Conservation (phyloP, 352 stramenopile genomes). For the Halophytophthora batemanensis region DNA sequence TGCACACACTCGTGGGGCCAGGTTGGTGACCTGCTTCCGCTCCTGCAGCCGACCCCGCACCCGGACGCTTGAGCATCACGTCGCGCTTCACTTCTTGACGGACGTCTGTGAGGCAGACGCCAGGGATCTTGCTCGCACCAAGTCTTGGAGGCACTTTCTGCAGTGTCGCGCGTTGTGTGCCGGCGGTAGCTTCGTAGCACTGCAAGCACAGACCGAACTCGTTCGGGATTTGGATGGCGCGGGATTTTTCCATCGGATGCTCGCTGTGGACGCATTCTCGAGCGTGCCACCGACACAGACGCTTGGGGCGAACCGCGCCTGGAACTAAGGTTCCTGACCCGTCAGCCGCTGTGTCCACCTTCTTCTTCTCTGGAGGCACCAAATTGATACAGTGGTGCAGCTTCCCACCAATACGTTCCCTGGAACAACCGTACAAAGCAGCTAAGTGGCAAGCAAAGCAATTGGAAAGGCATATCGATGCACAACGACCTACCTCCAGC, state of each 20-base stretch:
- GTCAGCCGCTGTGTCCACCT: not conserved
- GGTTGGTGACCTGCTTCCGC: constrained; percentile 6
- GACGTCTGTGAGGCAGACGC: constrained; percentile 28
- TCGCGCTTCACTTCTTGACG: constrained; percentile 14
- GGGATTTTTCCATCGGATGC: constrained; percentile 46
- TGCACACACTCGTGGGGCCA: constrained; percentile 27
- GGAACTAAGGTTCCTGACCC: not conserved
- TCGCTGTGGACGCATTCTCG: constrained; percentile 38
- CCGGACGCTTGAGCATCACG: constrained; percentile 17
- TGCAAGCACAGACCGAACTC: constrained; percentile 48
- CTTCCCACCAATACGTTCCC: constrained; percentile 43
- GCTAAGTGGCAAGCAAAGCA: not conserved
- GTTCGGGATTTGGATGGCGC: constrained; percentile 60
- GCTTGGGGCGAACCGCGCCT: constrained; percentile 4
- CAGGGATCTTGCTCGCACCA: constrained; percentile 34
- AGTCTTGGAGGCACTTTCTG: constrained; percentile 47
- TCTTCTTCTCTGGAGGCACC: constrained; percentile 16
- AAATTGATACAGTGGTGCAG: constrained; percentile 53
- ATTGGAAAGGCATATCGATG: not conserved
- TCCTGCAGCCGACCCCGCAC: not conserved
- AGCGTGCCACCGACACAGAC: constrained; percentile 52
- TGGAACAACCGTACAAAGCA: constrained; percentile 5
- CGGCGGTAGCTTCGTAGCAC: constrained; percentile 54
- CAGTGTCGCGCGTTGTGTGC: constrained; percentile 33
- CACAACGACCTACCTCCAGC: constrained; percentile 27